Evolutionary conservation across 2,329 filamentous ascomycete species (phyloP).

Genomic region (Aspergillus sp.): DNA sequence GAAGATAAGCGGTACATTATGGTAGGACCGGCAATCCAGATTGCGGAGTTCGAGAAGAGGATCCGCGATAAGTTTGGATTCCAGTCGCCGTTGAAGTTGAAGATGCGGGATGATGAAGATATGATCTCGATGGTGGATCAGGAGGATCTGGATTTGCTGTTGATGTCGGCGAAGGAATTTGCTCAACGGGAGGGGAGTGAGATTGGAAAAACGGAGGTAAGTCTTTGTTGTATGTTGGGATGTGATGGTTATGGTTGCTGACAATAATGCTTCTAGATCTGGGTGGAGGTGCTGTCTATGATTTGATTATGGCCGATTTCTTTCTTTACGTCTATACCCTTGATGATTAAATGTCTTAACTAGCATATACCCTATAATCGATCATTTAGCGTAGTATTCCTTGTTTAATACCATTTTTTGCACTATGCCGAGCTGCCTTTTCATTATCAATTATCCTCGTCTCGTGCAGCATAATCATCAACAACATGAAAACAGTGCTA

Average conservation of each 20-base stretch:
- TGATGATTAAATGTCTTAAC: too few relatives aligned
- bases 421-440: too few relatives aligned
- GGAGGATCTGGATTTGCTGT: constrained; percentile 86
- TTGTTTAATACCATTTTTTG: too few relatives aligned
- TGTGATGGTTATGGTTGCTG: neutral
- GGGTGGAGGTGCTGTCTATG: constrained; percentile 33
- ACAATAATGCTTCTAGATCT: constrained; percentile 29
- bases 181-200: constrained; percentile 70
- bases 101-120: constrained; percentile 84
- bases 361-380: too few relatives aligned
- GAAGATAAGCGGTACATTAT: constrained; percentile 92
- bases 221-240: neutral
- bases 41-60: constrained; percentile 67
- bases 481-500: too few relatives aligned
- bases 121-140: constrained; percentile 98
- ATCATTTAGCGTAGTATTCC: too few relatives aligned
- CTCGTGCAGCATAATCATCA: too few relatives aligned
- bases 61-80: constrained; percentile 84
- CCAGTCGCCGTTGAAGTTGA: constrained; percentile 59
- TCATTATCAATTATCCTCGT: too few relatives aligned
- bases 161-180: constrained; percentile 60
- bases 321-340: too few relatives aligned
- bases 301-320: constrained; percentile 9
- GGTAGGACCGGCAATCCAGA: constrained; percentile 65
- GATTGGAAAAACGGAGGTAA: constrained; percentile 89